Evolutionary conservation across 495 filamentous ascomycete genomes (phyloP), one percentile per base, ranked within the genome.

Genomic region (Cercophora samala): DNA sequence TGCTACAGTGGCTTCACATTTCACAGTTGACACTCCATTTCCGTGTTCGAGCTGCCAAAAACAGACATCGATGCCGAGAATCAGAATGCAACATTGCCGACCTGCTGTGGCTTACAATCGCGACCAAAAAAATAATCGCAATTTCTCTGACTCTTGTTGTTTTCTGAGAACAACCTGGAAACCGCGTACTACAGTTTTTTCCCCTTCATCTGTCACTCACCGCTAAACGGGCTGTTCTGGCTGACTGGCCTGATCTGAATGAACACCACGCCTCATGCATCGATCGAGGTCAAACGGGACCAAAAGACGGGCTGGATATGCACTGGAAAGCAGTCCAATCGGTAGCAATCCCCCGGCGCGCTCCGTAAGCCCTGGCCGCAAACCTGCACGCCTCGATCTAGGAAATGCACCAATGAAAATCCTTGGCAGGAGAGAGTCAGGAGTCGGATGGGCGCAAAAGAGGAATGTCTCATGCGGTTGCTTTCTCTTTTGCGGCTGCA

Each of bases 61-160:
- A 11, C 53, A 23, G 22, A 56, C 53, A 56, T 18, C 53, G 53
- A 56, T 56, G 53, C 53, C 53, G 53, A 56, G 53, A 56, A 23
- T 13, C 53, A 56, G 3, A 56, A 56, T 56, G 53, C 53, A 21
- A 23, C 53, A 15, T 56, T 19, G 53, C 15, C 15, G 11, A 9
- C 37, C 9, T 3, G 29, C 29, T n/a, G n/a, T n/a, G 13, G 37
- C 37, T 46, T 46, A 13, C 37, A 9, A 46, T 46, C 13, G 37
- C 37, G 37, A 46, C 6, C n/a, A n/a, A n/a, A n/a, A n/a, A n/a
- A n/a, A n/a, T n/a, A n/a, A n/a, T n/a, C n/a, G n/a, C n/a, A n/a
- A n/a, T n/a, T n/a, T n/a, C n/a, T n/a, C n/a, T n/a, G n/a, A n/a
- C n/a, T n/a, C n/a, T n/a, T n/a, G n/a, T n/a, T n/a, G n/a, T n/a